phyloP scores from a whole-genome alignment of 345 rosid species.

The Punica granatum region DNA sequence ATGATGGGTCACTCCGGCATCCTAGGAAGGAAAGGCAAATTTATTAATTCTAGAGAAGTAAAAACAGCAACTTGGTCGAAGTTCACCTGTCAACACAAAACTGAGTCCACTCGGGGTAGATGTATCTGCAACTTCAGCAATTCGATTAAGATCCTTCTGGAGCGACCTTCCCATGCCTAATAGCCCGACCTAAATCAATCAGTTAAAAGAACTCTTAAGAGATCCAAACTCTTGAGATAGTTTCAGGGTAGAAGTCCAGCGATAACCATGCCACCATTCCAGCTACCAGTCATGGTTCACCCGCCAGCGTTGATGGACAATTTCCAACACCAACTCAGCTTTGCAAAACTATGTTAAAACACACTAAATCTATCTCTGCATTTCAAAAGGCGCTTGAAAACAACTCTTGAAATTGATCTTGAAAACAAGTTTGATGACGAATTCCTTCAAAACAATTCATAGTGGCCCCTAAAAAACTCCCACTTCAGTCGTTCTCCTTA shows the following conservation, averaged over 20 bases:
- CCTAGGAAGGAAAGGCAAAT: too few species aligned
- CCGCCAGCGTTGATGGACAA: background rate
- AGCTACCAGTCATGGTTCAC: background rate
- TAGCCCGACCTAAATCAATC: constrained; percentile 58
- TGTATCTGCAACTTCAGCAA: constrained; percentile 82
- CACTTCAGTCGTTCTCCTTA: background rate
- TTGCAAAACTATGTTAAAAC: background rate
- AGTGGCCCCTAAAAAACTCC: background rate
- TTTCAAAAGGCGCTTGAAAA: background rate
- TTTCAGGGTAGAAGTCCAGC: background rate
- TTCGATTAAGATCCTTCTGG: constrained; percentile 72
- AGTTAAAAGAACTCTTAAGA: background rate
- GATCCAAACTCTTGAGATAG: background rate
- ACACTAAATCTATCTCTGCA: too few species aligned
- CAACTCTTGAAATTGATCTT: background rate
- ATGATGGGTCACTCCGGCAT: too few species aligned
- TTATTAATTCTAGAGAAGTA: too few species aligned
- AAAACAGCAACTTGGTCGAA: constrained; percentile 1
- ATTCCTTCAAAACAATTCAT: background rate
- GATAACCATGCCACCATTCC: background rate
- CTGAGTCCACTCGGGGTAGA: constrained; percentile 79
- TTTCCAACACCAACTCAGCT: background rate
- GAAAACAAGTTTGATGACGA: background rate
- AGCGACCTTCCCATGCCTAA: constrained; percentile 77
- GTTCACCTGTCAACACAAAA: constrained; percentile 75